Evolutionary conservation across 306 rosid genomes (phyloP), one percentile per base, ranked within the genome.

Genomic region (Casuarina cunninghamiana): DNA sequence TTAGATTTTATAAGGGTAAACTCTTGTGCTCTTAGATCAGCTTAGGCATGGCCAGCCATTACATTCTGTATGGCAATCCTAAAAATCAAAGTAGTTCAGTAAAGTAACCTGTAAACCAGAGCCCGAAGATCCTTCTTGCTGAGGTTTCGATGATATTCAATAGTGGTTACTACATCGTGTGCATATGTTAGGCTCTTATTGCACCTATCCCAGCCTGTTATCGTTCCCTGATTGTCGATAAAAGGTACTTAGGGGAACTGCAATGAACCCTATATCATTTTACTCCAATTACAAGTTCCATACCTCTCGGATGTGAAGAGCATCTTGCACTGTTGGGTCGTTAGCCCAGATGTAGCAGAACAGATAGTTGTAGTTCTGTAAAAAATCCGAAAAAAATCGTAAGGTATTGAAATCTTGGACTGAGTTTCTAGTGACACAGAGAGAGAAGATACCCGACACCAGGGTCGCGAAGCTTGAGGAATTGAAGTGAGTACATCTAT

Each of bases 341-440:
- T 86, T 86, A 72, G 87, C 86, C 90, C 87, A 83, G 1, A 2
- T 13, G 65, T 78, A n/a, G 13, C 80, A n/a, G 38, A 78, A 74
- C 19, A 81, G 19, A 67, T 83, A 78, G 69, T 69, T 38, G 79
- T 83, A 61, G 11, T 53, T 44, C 87, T 86, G 51, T 48, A 73
- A 51, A 3, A 46, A 3, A 26, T 26, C 32, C 32, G 26, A 21
- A 26, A 26, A 26, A 48, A 7, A 15, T 12, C 12, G 1, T 39
- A 11, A 2, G 5, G 6, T 39, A 11, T 12, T 37, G 1, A 12
- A 37, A 65, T 11, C 16, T 66, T 66, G 44, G 42, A 37, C 3
- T 4, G 32, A 4, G 53, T 1, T 26, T 26, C 32, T 21, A 49
- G 53, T 1, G n/a, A 50, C 32, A 55, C 3, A 53, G 26, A 53